These are phyloP conservation scores for Raphanus raphanistrum DNA, from an alignment of 345 rosid species.

Conservation along the genomic window DNA sequence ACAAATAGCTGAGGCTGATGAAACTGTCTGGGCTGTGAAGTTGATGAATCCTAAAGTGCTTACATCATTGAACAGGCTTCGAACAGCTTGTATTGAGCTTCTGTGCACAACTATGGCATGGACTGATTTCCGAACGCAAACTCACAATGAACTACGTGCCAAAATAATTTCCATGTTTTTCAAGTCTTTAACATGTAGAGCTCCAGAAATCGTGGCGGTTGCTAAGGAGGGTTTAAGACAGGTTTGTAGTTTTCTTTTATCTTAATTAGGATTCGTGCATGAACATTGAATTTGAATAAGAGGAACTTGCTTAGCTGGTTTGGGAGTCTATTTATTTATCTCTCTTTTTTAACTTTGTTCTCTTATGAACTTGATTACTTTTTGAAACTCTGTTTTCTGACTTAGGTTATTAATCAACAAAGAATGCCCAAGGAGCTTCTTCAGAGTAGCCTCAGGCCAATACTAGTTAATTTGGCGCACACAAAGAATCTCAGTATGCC, in stretches of 20 bases:
- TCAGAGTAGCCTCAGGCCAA: conserved; percentile 97
- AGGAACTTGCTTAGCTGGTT: conserved; percentile 6
- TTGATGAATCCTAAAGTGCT: conserved; percentile 84
- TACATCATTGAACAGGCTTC: conserved; percentile 77
- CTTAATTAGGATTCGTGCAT: background rate
- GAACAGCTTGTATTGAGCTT: conserved; percentile 94
- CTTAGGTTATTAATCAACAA: conserved; percentile 89
- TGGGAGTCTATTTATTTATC: conserved; percentile 7
- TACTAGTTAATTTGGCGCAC: conserved; percentile 88
- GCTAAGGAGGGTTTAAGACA: conserved; percentile 97
- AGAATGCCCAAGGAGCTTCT: conserved; percentile 98
- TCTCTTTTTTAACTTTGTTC: background rate
- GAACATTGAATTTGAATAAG: background rate
- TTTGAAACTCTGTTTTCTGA: conserved; percentile 24
- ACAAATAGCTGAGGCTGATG: conserved; percentile 99
- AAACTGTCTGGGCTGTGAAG: conserved; percentile 82
- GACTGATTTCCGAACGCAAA: conserved; percentile 85
- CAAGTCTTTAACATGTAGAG: conserved; percentile 91
- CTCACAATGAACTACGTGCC: conserved; percentile 80
- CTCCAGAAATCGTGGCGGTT: conserved; percentile 95
- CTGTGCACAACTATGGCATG: conserved; percentile 98
- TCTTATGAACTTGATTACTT: background rate
- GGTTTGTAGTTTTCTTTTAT: conserved; percentile 50
- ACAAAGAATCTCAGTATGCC: conserved; percentile 99
- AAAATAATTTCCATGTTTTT: conserved; percentile 98